Percentiles rank a stretch among this genome's conserved stretches.
Evolutionary conservation across 345 rosid genomes (phyloP).

Genomic region (Aurinia saxatilis): DNA sequence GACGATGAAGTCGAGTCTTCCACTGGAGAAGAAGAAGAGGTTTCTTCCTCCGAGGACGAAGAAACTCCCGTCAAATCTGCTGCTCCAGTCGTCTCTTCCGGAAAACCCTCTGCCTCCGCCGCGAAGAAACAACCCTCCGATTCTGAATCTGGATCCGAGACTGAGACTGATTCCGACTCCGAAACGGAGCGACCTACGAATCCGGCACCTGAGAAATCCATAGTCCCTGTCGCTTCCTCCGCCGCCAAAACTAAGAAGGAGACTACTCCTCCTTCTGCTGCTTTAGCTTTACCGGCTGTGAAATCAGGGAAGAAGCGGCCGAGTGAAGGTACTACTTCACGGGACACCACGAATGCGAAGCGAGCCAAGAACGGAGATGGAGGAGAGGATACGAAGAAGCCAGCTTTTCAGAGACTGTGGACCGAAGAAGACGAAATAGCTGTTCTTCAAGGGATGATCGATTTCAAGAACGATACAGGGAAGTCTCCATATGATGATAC

Average conservation of each 20-base stretch:
- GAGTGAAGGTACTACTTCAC: neutral
- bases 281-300: conserved; percentile 8
- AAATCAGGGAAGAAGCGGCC: conserved; percentile 22
- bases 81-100: neutral
- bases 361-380: conserved; percentile 18
- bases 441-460: conserved; percentile 33
- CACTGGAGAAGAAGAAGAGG: conserved; percentile 11
- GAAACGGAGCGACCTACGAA: neutral
- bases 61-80: neutral
- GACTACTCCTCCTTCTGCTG: neutral
- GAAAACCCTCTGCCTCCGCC: no score
- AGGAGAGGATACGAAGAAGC: conserved; percentile 10
- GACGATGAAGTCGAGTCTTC: conserved; percentile 29
- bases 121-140: neutral
- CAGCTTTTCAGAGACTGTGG: conserved; percentile 33
- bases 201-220: conserved; percentile 25
- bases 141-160: conserved; percentile 21
- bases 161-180: conserved; percentile 34
- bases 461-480: conserved; percentile 30
- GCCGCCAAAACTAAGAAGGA: conserved; percentile 8
- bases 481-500: conserved; percentile 27
- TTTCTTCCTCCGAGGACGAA: conserved; percentile 19
- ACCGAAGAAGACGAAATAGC: conserved; percentile 41
- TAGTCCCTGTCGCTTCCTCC: neutral
- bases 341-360: neutral